These are phyloP conservation scores for Penicillium steckii DNA, from an alignment of 495 filamentous ascomycete species.

Conservation along the genomic window DNA sequence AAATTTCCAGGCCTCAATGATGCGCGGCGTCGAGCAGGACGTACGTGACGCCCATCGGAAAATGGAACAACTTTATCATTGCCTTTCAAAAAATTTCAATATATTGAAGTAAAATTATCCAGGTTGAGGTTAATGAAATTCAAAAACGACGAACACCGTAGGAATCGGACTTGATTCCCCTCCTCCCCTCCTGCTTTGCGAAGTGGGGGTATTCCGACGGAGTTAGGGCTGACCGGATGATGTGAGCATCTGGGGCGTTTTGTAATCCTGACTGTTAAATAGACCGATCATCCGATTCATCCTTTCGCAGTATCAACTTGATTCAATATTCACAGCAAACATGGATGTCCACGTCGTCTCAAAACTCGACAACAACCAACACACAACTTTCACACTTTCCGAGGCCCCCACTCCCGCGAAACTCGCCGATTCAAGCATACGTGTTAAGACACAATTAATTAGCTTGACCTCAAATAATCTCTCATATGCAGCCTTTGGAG, in stretches of 20 bases:
- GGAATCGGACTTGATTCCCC: no score
- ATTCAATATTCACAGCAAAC: background rate
- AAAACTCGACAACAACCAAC: conserved; percentile 22
- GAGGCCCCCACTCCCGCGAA: background rate
- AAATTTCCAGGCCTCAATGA: no score
- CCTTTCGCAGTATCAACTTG: no score
- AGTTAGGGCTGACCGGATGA: background rate
- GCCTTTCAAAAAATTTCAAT: no score
- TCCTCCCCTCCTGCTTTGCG: no score
- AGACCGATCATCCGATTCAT: background rate
- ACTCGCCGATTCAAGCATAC: conserved; percentile 30
- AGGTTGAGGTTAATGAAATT: no score
- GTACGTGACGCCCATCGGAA: no score
- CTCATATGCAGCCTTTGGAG: conserved; percentile 50
- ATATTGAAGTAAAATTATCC: no score
- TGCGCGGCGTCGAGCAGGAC: no score
- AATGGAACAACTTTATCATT: no score
- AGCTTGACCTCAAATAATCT: conserved; percentile 56
- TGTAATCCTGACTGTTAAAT: background rate
- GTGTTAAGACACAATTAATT: conserved; percentile 42
- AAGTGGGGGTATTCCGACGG: background rate
- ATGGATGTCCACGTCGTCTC: conserved; percentile 26
- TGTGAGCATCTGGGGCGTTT: background rate
- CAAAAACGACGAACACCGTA: no score
- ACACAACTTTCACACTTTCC: conserved; percentile 15